Base-by-base conservation (phyloP, 495 filamentous ascomycete species). In the Cudoniella acicularis region DNA sequence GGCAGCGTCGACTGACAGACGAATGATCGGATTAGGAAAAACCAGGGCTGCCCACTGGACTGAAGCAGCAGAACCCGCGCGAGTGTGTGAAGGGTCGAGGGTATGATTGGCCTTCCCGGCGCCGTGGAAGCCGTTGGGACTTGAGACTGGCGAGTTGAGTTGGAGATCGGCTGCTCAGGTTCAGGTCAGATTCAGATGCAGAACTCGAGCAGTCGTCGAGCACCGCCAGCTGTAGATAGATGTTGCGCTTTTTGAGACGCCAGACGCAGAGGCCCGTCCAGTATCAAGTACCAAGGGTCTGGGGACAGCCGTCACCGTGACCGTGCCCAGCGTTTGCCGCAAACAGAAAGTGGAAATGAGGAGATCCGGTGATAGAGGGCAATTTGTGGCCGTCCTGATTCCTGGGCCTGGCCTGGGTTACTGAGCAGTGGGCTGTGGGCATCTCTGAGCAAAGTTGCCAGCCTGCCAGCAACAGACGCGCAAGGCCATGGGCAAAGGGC, bases 291-390 rank as follows among this genome's bases (percentile, higher is more conserved):
- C 17, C 13, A 41, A 57, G 60, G 56, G 23, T 50, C 54, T 48
- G 40, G 53, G 48, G 23, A 63, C 25, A 60, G 60, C 48, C 59
- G n/a, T n/a, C n/a, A n/a, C n/a, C n/a, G n/a, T n/a, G n/a, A n/a
- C n/a, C n/a, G 60, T 57, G 18, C 46, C 43, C 52, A 23, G 53
- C 60, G 60, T 66, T 66, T 60, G 64, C 52, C 26, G 30, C 63
- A 66, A 66, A 62, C 60, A 62, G 60, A 56, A 43, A 23, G 51
- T 52, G 56, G 56, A 63, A 61, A 63, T 59, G 53, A 63, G 30
- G 25, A 56, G 49, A 22, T 21, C n/a, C n/a, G 55, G 54, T 27
- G 42, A 36, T 56, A 13, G 26, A 42, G 24, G 23, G 17, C 49
- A 43, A 6, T 46, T 48, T 48, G 36, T 25, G 50, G 18, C 24